Evolutionary conservation across 495 filamentous ascomycete species (phyloP), one percentile per base, ranked within the genome.

Genomic region (Neurospora africana): DNA sequence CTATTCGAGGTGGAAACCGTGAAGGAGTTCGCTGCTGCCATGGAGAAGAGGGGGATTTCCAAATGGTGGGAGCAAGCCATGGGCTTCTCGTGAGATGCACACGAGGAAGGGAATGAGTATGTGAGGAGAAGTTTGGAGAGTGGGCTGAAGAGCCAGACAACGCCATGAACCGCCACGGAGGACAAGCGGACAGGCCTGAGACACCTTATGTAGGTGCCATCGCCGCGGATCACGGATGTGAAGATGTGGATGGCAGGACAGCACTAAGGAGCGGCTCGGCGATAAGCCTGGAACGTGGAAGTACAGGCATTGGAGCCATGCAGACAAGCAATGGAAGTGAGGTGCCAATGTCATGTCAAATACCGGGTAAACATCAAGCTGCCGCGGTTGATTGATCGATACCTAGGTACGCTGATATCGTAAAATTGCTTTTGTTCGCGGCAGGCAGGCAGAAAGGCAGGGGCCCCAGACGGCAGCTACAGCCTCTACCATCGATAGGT

Each of bases 51-150:
- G 67, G 78, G 76, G 5, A 74, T 79, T 15, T 68, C 68, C 6
- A 41, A 15, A 1, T 80, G 79, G 79, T 80, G 76, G 76, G 74
- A 71, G 33, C 68, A 70, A 33, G 79, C 75, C 10, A 80, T 80
- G 79, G 78, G 58, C 7, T 79, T 78, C 69, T 68, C 68, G 21
- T 74, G 53, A 65, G 23, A 11, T 58, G 47, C 1, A 58, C 47
- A 30, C 53, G 8, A 36, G 7, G 7, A 61, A 30, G 27, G 27
- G 53, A 33, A 9, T 23, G 44, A 47, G 11, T 58, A 27, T 58
- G 47, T 30, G 47, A 58, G 21, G 47, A 10, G 23, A 61, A 13
- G 21, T 61, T 5, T 17, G 23, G 23, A 61, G 13, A 15, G 30
- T 61, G 53, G 13, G 53, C 5, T 30, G 23, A 61, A 61, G 53